Evolutionary conservation across 2,329 filamentous ascomycete species (phyloP), one percentile per base, ranked within the genome.

Genomic region (Xylaria sp.): DNA sequence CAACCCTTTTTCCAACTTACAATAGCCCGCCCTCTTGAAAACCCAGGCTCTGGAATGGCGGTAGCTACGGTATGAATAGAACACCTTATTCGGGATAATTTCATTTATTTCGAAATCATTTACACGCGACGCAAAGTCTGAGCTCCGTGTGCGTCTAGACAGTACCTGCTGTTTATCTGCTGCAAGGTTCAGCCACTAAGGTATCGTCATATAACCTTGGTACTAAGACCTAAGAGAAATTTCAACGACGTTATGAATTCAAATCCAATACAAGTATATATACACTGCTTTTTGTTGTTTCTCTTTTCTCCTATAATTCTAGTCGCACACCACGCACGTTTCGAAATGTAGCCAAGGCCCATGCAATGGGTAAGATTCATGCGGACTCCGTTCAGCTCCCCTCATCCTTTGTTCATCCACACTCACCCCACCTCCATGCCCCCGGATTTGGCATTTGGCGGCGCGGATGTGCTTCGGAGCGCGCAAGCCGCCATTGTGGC

Each of bases 401-500:
- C 51, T 18, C 51, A 54, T 10, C 10, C 51, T 54, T 52, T 28
- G 50, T 31, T 23, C 10, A 52, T 9, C 18, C 28, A 28, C 23
- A 50, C 5, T 31, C 28, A 34, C 13, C 28, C 51, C 51, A n/a
- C 25, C 15, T 54, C 51, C 51, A 31, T 54, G 12, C 31, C 51
- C 51, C 51, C 51, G 51, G 51, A 18, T 54, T 18, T 54, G 28
- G 28, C 12, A 18, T 31, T 31, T 54, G 25, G 50, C 51, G 25
- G 18, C 5, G 51, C 13, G 48, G 34, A 37, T 10, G 46, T 20
- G 23, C 34, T 62, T 54, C 59, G 31, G 12, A 37, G 44, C 18
- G 51, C 48, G 34, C 59, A 62, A 20, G 59, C 59, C 25, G 48
- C 48, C 20, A 31, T 62, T 31, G 41, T 46, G 18, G 41, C 48